Evolutionary conservation across 73 alveolate species (phyloP).

Genomic region (Tetrahymena elliotti): DNA sequence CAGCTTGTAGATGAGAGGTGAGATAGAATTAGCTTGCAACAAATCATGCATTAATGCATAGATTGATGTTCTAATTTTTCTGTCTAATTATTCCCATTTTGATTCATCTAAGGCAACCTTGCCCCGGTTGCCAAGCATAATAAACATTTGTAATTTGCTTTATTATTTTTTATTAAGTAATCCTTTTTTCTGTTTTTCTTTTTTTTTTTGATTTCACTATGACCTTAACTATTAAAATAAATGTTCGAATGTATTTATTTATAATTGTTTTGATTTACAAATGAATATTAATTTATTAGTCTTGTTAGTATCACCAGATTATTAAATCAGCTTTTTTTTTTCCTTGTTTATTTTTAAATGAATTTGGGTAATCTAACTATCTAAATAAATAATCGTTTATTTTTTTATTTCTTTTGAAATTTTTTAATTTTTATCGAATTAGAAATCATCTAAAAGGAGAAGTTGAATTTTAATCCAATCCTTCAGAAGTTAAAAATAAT

Average conservation of each 20-base stretch:
- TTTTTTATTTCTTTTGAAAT: neutral
- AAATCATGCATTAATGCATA: slow-evolving; percentile 41
- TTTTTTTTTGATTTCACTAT: neutral
- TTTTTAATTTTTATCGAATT: neutral
- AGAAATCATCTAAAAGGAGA: neutral
- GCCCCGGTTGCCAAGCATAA: neutral
- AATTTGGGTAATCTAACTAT: neutral
- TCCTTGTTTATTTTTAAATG: neutral
- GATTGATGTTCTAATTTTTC: slow-evolving; percentile 22
- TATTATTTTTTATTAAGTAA: neutral
- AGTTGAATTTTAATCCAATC: neutral
- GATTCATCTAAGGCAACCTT: slow-evolving; percentile 29
- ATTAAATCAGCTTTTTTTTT: neutral
- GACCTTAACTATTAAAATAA: neutral
- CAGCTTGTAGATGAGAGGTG: slow-evolving; percentile 28
- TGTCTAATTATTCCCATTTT: slow-evolving; percentile 36
- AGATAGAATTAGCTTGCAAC: slow-evolving; percentile 7
- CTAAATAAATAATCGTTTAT: neutral
- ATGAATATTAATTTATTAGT: neutral
- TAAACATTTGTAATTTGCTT: neutral
- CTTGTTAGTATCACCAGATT: neutral
- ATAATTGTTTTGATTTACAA: neutral
- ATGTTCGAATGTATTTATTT: neutral
- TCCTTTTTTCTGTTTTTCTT: neutral
- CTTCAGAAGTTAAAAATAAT: neutral